Conservation (phyloP, 257 asterid species). For the Forsythia viridissima region DNA sequence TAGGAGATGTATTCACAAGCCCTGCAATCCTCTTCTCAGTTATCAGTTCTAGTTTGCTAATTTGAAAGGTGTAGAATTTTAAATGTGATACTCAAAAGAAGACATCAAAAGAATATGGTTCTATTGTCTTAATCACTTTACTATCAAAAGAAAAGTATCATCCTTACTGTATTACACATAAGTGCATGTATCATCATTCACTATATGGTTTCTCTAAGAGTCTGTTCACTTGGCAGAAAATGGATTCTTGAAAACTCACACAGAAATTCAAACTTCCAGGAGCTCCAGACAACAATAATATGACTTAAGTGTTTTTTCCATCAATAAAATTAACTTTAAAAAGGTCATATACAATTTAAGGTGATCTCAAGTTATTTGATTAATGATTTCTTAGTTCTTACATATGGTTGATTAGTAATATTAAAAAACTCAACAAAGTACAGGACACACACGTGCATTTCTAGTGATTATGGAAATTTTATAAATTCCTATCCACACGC, state of each 20-base stretch:
- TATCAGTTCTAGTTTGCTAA: neutral
- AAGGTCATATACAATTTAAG: slow-evolving; percentile 9
- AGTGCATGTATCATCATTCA: neutral
- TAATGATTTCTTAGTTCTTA: neutral
- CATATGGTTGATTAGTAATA: slow-evolving; percentile 15
- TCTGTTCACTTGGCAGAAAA: slow-evolving; percentile 7
- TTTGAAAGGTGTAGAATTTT: neutral
- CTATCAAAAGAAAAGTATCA: neutral
- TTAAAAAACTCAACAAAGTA: slow-evolving; percentile 2
- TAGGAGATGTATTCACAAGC: neutral
- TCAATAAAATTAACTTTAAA: neutral
- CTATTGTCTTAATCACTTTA: neutral
- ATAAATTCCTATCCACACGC: neutral
- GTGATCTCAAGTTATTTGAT: slow-evolving; percentile 6
- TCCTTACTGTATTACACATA: neutral
- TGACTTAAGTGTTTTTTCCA: neutral
- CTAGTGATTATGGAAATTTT: neutral
- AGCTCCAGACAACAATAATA: neutral
- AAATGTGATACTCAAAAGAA: neutral
- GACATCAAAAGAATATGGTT: neutral
- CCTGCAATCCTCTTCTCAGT: neutral
- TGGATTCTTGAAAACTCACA: neutral
- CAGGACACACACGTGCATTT: slow-evolving; percentile 1
- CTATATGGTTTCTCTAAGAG: neutral
- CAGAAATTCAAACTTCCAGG: neutral